These are phyloP conservation scores for Phytophthora vignae DNA, from an alignment of 352 stramenopile genomes.

Conservation along the genomic window DNA sequence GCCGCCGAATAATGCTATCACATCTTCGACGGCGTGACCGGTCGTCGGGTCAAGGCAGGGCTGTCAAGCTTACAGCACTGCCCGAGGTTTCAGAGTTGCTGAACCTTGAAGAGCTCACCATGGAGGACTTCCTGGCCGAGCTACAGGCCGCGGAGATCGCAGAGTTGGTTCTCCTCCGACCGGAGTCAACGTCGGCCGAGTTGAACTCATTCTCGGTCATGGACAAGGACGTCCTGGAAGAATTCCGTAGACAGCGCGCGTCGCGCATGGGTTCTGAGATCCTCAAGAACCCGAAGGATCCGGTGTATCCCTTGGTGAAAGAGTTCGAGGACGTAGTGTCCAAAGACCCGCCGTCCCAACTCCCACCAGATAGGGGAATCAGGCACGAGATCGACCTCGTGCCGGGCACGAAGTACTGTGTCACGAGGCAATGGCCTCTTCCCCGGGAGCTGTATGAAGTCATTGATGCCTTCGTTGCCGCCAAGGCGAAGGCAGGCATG, in stretches of 20 bases:
- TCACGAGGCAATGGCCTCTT: too few species aligned
- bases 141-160: background rate
- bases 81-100: background rate
- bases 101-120: background rate
- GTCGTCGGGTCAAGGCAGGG: background rate
- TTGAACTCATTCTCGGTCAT: background rate
- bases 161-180: background rate
- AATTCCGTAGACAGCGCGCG: background rate
- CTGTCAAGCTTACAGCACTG: background rate
- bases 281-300: background rate
- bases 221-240: background rate
- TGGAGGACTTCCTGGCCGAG: background rate
- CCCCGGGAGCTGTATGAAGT: too few species aligned
- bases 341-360: background rate
- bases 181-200: background rate
- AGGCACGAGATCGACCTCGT: slow-evolving; percentile 4
- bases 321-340: background rate
- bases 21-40: background rate
- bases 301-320: background rate
- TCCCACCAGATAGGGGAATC: background rate
- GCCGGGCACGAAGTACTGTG: background rate
- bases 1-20: background rate
- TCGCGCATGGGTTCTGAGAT: background rate
- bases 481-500: too few species aligned
- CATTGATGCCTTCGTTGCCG: too few species aligned